phyloP scores from a whole-genome alignment of 371 early-diverging fungal species.

The Mucor indicus region DNA sequence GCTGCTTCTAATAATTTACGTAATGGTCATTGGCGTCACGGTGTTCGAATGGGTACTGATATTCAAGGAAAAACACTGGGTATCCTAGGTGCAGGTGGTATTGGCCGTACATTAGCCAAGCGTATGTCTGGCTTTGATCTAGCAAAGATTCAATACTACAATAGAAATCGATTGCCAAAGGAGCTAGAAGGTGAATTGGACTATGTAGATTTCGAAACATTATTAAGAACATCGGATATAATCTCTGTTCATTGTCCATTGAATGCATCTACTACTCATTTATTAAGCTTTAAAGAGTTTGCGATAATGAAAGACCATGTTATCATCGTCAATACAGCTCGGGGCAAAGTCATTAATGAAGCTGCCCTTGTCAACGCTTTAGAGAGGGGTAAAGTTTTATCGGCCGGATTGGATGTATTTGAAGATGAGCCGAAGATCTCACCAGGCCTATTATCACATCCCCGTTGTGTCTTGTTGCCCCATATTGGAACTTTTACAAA shows the following conservation, averaged over 20 bases:
- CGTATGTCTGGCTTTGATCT: conserved; percentile 54
- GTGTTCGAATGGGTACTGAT: conserved; percentile 48
- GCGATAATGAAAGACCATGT: conserved; percentile 51
- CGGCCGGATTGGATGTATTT: conserved; percentile 62
- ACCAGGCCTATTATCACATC: conserved; percentile 38
- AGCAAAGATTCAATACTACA: conserved; percentile 51
- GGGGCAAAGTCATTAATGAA: conserved; percentile 59
- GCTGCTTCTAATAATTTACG: conserved; percentile 44
- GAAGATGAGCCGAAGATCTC: conserved; percentile 48
- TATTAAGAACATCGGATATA: conserved; percentile 51
- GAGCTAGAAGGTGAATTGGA: conserved; percentile 37
- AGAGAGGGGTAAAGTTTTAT: conserved; percentile 50
- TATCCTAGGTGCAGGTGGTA: conserved; percentile 62
- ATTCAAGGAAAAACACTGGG: conserved; percentile 53
- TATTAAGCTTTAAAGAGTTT: conserved; percentile 46
- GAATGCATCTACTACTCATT: conserved; percentile 42
- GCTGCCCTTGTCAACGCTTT: conserved; percentile 50
- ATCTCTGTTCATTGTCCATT: conserved; percentile 59
- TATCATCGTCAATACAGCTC: conserved; percentile 59
- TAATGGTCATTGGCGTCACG: conserved; percentile 41
- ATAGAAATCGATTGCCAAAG: conserved; percentile 39
- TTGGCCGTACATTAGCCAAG: conserved; percentile 58
- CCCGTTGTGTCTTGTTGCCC: conserved; percentile 37
- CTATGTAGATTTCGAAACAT: conserved; percentile 51
- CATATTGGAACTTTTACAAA: conserved; percentile 47